Base-by-base conservation (phyloP, 1,284 basidiomycete genomes). In the Ceratobasidium papillatum region DNA sequence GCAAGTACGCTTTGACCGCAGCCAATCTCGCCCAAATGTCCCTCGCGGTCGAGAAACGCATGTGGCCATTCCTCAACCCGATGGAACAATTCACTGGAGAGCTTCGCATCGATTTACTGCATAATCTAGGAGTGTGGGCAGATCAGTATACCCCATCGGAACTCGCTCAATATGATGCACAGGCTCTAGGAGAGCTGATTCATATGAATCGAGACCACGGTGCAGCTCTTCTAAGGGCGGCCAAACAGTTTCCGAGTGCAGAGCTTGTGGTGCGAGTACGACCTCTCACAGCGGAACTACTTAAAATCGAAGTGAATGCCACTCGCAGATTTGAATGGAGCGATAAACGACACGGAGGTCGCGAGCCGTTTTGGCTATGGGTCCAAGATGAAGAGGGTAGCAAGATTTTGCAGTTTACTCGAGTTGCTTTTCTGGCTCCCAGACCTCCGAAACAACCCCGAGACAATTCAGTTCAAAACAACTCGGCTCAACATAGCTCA, bases 51-150 rank as follows among this genome's bases (percentile, higher is more conserved):
- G 95, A 97, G 82, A 92, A 93, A 80, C 90, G 95, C 22, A 84
- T 98, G 79, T 99, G 98, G 98, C 94, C 96, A 0, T 99, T 93
- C 81, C 94, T 97, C 69, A 94, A 99, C 78, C 98, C 97, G 3
- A 84, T 99, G 45, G 88, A 86, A 77, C 94, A 98, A 81, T 91
- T 93, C 80, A 81, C 85, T 66, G 82, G 85, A 58, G n/a, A 36
- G 4, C 86, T 99, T 25, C 93, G 92, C 77, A 82, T 83, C n/a
- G 94, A 96, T 54, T 88, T 96, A 3, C 81, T 98, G 71, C 90
- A 94, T 83, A 92, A 91, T 73, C 85, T 99, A 22, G 87, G 91
- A 77, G 86, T 87, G 76, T 96, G 93, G 86, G 94, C 92, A 4
- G 94, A 95, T 80, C 94, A 99, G 51, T 90, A 92, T 79, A 86